Base-by-base conservation (phyloP, 2,329 filamentous ascomycete genomes). In the Colletotrichum sp. region DNA sequence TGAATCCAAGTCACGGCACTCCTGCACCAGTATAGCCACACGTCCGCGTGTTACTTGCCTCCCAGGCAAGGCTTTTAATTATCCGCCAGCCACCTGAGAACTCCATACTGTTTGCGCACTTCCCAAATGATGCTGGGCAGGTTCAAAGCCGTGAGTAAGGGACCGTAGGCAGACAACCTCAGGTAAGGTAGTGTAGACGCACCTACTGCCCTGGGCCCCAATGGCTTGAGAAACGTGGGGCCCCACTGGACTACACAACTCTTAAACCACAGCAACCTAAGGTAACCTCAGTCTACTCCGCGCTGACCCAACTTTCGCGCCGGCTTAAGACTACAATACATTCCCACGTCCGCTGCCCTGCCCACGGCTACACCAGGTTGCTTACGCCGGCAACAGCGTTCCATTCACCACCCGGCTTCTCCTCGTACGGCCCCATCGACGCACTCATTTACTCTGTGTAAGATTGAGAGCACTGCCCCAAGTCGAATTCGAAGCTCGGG, bases 361-460 rank as follows among this genome's bases (percentile, higher is more conserved):
- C 55, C 30, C 34, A 39, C 39, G 21, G 39, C 55, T 71, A 74
- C 63, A 28, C 24, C 36, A 26, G 61, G 61, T 24, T 59, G 30
- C 16, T 28, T 36, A 48, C 48, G 36, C 30, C 10, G 21, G 52
- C 59, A 24, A 28, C 66, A 39, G 32, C 18, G 24, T 30, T 57
- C 28, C 28, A 32, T 34, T 72, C 52, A 52, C 12, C 43, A 52
- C 43, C 43, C 43, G 24, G 43, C 39, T 24, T 43, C n/a, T 30
- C 32, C 61, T 72, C 72, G 48, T 72, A 72, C 68, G 69, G 52
- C 72, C 72, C 68, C 68, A 48, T 74, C 68, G 14, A 63, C 36
- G 30, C 14, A 14, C 18, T 55, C 24, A 26, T 39, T 71, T 30
- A 32, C 69, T 36, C 34, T 59, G 61, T 34, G 21, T 39, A 26